Evolutionary conservation across 495 filamentous ascomycete species (phyloP).

Genomic region (Penicillium canariense): DNA sequence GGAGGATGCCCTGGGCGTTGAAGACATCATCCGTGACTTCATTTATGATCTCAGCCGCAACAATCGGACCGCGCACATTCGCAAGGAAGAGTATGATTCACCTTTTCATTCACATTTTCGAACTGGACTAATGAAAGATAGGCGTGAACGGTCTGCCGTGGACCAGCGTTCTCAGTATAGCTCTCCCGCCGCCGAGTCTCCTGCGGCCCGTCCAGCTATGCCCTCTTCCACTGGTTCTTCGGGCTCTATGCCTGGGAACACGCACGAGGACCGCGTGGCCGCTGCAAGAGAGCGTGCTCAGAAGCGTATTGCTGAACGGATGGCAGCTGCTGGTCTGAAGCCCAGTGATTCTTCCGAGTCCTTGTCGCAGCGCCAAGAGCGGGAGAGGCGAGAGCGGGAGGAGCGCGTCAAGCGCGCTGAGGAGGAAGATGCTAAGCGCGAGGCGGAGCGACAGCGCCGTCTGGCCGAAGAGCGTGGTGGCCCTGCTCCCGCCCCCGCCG

Average conservation of each 20-base stretch:
- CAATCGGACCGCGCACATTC: slow-evolving; percentile 69
- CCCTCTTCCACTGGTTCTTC: slow-evolving; percentile 43
- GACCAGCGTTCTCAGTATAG: slow-evolving; percentile 27
- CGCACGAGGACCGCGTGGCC: slow-evolving; percentile 87
- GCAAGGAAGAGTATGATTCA: slow-evolving; percentile 65
- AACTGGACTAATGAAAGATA: slow-evolving; percentile 18
- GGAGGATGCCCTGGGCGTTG: slow-evolving; percentile 96
- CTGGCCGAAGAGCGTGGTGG: slow-evolving; percentile 77
- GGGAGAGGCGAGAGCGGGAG: slow-evolving; percentile 83
- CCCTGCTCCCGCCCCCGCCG: slow-evolving; percentile 55
- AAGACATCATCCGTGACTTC: slow-evolving; percentile 94
- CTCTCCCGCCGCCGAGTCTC: slow-evolving; percentile 22
- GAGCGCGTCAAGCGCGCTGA: slow-evolving; percentile 85
- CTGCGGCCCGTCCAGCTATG: slow-evolving; percentile 39
- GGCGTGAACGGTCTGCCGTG: slow-evolving; percentile 23
- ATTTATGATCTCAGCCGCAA: slow-evolving; percentile 92
- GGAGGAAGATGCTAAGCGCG: slow-evolving; percentile 90
- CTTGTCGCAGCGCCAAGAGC: slow-evolving; percentile 77
- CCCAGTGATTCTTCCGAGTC: slow-evolving; percentile 69
- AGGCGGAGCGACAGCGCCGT: slow-evolving; percentile 81
- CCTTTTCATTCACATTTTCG: background rate
- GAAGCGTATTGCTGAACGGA: slow-evolving; percentile 94
- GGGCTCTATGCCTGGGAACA: slow-evolving; percentile 62
- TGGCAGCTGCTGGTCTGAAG: slow-evolving; percentile 90
- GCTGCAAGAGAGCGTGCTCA: slow-evolving; percentile 97